Evolutionary conservation across 2,329 filamentous ascomycete species (phyloP).

Genomic region (Erysiphe pulchra): DNA sequence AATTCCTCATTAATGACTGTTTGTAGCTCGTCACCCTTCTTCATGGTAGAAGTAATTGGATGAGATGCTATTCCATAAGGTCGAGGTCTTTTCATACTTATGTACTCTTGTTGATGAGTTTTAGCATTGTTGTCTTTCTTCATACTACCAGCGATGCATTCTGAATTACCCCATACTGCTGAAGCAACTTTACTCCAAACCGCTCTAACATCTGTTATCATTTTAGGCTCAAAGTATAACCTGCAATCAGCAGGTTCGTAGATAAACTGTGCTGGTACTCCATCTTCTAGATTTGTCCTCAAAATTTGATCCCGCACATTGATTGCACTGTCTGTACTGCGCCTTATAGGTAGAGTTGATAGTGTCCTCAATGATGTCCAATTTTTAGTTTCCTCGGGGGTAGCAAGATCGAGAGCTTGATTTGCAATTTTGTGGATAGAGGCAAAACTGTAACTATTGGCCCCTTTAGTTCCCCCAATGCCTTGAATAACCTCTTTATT

Average conservation of each 20-base stretch:
- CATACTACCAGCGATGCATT: slow-evolving; percentile 11
- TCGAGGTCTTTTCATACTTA: background rate
- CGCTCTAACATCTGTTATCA: slow-evolving; percentile 21
- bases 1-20: background rate
- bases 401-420: slow-evolving; percentile 3
- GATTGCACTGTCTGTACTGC: slow-evolving; percentile 14
- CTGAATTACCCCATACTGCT: slow-evolving; percentile 16
- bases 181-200: slow-evolving; percentile 23
- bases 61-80: background rate
- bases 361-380: slow-evolving; percentile 3
- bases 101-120: background rate
- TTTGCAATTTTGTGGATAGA: slow-evolving; percentile 4
- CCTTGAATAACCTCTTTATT: slow-evolving; percentile 28
- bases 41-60: background rate
- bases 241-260: slow-evolving; percentile 35
- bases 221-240: slow-evolving; percentile 29
- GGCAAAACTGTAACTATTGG: slow-evolving; percentile 11
- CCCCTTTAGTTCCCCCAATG: slow-evolving; percentile 36
- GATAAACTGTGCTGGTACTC: slow-evolving; percentile 28
- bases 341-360: slow-evolving; percentile 3
- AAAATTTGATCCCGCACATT: slow-evolving; percentile 18
- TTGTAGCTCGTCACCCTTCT: background rate
- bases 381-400: slow-evolving; percentile 2
- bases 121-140: slow-evolving; percentile 2
- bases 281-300: slow-evolving; percentile 10